phyloP scores from a whole-genome alignment of 1,139 yeast species.

The Kazachstania sp. region DNA sequence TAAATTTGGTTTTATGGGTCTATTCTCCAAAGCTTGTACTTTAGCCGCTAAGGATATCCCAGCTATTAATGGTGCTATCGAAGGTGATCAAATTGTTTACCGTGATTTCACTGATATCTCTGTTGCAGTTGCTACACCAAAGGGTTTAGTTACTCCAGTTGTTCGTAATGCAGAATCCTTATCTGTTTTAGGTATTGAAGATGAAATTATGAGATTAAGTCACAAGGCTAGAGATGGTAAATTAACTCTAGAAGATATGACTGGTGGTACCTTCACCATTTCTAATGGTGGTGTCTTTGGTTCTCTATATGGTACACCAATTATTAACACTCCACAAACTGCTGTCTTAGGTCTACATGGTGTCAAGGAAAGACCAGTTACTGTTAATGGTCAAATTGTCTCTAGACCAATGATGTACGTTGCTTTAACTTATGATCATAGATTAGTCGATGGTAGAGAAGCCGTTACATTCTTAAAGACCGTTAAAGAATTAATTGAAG shows the following conservation, averaged over 20 bases:
- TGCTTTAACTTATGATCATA: slow-evolving; percentile 97
- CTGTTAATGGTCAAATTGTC: slow-evolving; percentile 90
- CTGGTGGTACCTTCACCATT: slow-evolving; percentile 98
- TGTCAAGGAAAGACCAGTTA: slow-evolving; percentile 95
- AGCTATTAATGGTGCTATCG: slow-evolving; percentile 92
- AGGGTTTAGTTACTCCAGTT: slow-evolving; percentile 97
- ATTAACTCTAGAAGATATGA: slow-evolving; percentile 95
- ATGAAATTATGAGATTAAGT: slow-evolving; percentile 75
- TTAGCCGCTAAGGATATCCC: slow-evolving; percentile 94
- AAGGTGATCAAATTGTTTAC: slow-evolving; percentile 88
- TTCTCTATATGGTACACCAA: slow-evolving; percentile 95
- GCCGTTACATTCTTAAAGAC: slow-evolving; percentile 96
- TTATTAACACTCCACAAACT: slow-evolving; percentile 96
- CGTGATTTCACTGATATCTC: slow-evolving; percentile 96
- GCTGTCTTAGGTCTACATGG: slow-evolving; percentile 98
- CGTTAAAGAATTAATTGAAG: slow-evolving; percentile 94
- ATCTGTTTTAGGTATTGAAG: slow-evolving; percentile 81
- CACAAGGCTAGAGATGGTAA: slow-evolving; percentile 95
- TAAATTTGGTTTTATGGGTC: slow-evolving; percentile 98
- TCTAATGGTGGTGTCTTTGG: slow-evolving; percentile 99
- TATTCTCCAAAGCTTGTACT: slow-evolving; percentile 88
- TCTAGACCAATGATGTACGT: slow-evolving; percentile 99
- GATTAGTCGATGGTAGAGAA: slow-evolving; percentile 97
- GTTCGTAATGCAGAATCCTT: slow-evolving; percentile 95
- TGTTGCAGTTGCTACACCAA: slow-evolving; percentile 97